Conservation (phyloP, 257 asterid species). For the Lycium barbarum region DNA sequence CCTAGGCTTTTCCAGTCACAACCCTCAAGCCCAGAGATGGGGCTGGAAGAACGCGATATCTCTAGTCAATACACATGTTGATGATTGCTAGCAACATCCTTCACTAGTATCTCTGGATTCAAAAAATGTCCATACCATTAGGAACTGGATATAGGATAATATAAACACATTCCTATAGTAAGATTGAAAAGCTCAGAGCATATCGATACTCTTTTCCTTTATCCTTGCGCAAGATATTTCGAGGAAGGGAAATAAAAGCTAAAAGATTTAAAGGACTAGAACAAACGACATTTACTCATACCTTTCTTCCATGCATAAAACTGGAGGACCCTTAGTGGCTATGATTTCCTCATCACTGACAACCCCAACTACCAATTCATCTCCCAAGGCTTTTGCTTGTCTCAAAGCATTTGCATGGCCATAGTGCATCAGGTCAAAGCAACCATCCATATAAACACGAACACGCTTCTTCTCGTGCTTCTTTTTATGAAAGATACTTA, state of each 20-base stretch:
- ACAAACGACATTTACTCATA: conserved; percentile 31
- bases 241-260: conserved; percentile 8
- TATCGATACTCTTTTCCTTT: conserved; percentile 1
- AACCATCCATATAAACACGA: conserved; percentile 98
- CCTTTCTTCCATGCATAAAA: conserved; percentile 93
- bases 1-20: not conserved
- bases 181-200: not conserved
- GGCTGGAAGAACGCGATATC: not conserved
- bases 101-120: not conserved
- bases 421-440: conserved; percentile 96
- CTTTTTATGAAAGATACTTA: conserved; percentile 70
- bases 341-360: conserved; percentile 94
- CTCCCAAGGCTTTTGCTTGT: conserved; percentile 92
- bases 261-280: not conserved
- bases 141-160: not conserved
- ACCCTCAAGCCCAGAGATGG: not conserved
- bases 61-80: not conserved
- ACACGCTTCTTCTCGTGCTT: conserved; percentile 60
- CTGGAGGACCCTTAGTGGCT: conserved; percentile 90
- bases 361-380: conserved; percentile 90
- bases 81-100: not conserved
- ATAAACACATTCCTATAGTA: conserved; percentile 11
- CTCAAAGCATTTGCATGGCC: conserved; percentile 98
- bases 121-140: not conserved
- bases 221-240: conserved; percentile 6